Evolutionary conservation across 768 basidiomycete genomes (phyloP).

Genomic region (Hygrophorus russula): DNA sequence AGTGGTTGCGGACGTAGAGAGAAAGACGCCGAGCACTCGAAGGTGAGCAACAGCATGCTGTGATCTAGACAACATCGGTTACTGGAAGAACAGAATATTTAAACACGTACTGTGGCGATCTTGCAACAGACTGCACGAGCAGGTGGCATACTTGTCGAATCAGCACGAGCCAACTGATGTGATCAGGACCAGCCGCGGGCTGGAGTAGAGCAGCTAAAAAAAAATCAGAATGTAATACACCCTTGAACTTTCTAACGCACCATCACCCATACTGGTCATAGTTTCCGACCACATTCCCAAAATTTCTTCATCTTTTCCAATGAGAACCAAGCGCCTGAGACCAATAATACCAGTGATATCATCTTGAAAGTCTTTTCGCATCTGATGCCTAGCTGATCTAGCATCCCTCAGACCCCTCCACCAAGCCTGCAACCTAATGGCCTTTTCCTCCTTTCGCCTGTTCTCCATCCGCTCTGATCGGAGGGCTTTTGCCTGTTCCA

Average conservation of each 20-base stretch:
- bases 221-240: not conserved
- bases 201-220: slow-evolving; percentile 28
- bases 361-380: slow-evolving; percentile 38
- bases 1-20: slow-evolving; percentile 20
- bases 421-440: slow-evolving; percentile 55
- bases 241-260: slow-evolving; percentile 12
- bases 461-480: slow-evolving; percentile 46
- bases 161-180: slow-evolving; percentile 50
- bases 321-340: slow-evolving; percentile 53
- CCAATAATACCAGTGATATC: slow-evolving; percentile 45
- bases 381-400: slow-evolving; percentile 26
- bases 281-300: slow-evolving; percentile 35
- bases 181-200: slow-evolving; percentile 24
- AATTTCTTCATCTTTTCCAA: slow-evolving; percentile 39
- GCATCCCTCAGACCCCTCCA: slow-evolving; percentile 46
- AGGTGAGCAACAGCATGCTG: slow-evolving; percentile 34
- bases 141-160: slow-evolving; percentile 36
- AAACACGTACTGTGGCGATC: slow-evolving; percentile 34
- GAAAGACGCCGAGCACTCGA: slow-evolving; percentile 34
- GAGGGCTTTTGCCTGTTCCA: slow-evolving; percentile 50
- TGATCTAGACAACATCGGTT: slow-evolving; percentile 27
- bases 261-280: slow-evolving; percentile 20
- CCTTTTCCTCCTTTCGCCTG: slow-evolving; percentile 46
- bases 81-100: not conserved
- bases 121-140: slow-evolving; percentile 42